phyloP scores from a whole-genome alignment of 495 filamentous ascomycete genomes.

The Neohortaea acidophila region DNA sequence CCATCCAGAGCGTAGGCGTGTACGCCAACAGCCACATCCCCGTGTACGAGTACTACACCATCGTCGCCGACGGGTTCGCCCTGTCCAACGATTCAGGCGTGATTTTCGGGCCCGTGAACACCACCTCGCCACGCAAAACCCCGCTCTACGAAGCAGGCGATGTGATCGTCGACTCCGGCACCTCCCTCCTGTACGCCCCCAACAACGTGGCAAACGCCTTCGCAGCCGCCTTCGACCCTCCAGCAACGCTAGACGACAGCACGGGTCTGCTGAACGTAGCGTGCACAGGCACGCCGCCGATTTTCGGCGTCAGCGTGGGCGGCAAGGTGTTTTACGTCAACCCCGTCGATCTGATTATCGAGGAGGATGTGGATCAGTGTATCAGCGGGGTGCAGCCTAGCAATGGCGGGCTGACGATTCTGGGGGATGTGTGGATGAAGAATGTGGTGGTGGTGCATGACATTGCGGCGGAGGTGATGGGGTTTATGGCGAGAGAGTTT shows the following conservation, averaged over 20 bases:
- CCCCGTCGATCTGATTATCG: slow-evolving; percentile 38
- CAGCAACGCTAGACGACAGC: slow-evolving; percentile 32
- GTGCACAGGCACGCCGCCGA: slow-evolving; percentile 40
- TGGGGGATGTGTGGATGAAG: slow-evolving; percentile 50
- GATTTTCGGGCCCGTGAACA: slow-evolving; percentile 27
- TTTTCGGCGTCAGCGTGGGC: slow-evolving; percentile 36
- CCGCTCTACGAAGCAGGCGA: slow-evolving; percentile 15
- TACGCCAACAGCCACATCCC: slow-evolving; percentile 1
- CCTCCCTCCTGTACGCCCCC: slow-evolving; percentile 31
- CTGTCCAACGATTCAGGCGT: slow-evolving; percentile 13
- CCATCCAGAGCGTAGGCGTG: slow-evolving; percentile 20
- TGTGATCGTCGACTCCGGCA: slow-evolving; percentile 32
- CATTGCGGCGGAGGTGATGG: slow-evolving; percentile 40
- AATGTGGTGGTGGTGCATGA: slow-evolving; percentile 49
- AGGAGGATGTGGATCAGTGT: slow-evolving; percentile 18
- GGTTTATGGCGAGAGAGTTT: slow-evolving; percentile 26
- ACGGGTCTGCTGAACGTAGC: slow-evolving; percentile 37
- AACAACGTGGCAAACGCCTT: slow-evolving; percentile 33
- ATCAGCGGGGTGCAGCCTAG: slow-evolving; percentile 16
- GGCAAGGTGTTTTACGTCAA: slow-evolving; percentile 38
- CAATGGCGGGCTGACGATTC: slow-evolving; percentile 25
- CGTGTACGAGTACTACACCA: slow-evolving; percentile 31
- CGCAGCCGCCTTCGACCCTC: slow-evolving; percentile 38
- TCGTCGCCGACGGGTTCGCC: slow-evolving; percentile 28
- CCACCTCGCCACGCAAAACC: slow-evolving; percentile 25